Evolutionary conservation across 139 green algal genomes (phyloP).

Genomic region (Auxenochlorella pyrenoidosa): DNA sequence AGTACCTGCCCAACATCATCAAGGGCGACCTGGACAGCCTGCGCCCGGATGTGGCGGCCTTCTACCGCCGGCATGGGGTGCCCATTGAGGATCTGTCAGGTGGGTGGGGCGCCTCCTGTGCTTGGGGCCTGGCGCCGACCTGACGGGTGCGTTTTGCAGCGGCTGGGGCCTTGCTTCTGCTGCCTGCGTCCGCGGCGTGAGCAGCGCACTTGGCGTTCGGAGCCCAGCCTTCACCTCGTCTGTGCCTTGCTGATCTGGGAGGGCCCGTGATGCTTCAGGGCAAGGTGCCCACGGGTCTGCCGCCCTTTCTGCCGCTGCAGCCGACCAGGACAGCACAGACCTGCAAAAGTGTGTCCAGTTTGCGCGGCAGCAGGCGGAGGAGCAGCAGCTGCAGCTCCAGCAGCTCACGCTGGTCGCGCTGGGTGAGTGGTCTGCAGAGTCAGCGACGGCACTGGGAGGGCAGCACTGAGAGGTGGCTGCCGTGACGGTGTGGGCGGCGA

Average conservation of each 20-base stretch:
- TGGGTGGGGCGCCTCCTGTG: too few relatives aligned
- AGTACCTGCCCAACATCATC: conserved; percentile 77
- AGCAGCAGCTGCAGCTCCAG: conserved; percentile 26
- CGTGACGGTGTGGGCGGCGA: too few relatives aligned
- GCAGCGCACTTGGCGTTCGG: too few relatives aligned
- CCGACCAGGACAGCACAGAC: conserved; percentile 93
- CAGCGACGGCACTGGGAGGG: background rate
- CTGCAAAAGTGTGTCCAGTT: conserved; percentile 81
- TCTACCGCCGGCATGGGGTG: conserved; percentile 52
- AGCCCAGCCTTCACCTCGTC: too few relatives aligned
- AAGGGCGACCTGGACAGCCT: conserved; percentile 92
- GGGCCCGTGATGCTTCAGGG: too few relatives aligned
- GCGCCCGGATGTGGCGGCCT: conserved; percentile 65
- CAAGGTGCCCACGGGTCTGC: too few relatives aligned
- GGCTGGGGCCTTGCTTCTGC: too few relatives aligned
- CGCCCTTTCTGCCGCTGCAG: background rate
- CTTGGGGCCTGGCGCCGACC: too few relatives aligned
- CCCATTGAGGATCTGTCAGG: conserved; percentile 20
- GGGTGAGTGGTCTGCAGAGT: conserved; percentile 2
- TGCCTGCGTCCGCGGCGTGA: too few relatives aligned
- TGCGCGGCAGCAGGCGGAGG: conserved; percentile 22
- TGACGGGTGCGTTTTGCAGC: too few relatives aligned
- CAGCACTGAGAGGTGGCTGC: background rate
- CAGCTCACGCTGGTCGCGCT: background rate
- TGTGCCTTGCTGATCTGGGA: too few relatives aligned